Conservation (phyloP, 2,329 filamentous ascomycete genomes). For the Xylariaceae sp. region DNA sequence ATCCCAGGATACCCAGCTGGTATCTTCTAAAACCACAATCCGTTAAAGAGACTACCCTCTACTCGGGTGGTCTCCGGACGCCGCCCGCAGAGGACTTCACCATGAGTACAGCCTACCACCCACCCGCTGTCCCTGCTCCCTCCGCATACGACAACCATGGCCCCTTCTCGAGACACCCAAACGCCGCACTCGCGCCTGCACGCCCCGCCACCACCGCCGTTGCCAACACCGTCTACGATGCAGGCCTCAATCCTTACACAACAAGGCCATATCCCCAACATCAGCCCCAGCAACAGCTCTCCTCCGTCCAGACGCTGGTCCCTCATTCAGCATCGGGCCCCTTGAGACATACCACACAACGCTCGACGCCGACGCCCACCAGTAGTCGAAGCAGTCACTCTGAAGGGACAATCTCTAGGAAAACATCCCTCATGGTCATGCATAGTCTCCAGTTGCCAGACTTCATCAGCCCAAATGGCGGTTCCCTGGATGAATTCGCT, state of each 20-base stretch:
- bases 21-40: no score
- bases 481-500: constrained; percentile 76
- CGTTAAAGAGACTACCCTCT: constrained; percentile 24
- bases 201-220: constrained; percentile 30
- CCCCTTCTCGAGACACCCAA: constrained; percentile 37
- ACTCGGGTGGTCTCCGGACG: constrained; percentile 43
- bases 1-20: no score
- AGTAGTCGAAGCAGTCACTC: constrained; percentile 26
- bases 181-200: constrained; percentile 31
- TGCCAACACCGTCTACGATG: constrained; percentile 33
- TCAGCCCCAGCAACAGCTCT: constrained; percentile 30
- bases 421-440: constrained; percentile 45
- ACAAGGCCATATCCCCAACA: constrained; percentile 32
- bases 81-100: constrained; percentile 48
- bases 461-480: constrained; percentile 71
- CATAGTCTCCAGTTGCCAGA: constrained; percentile 68
- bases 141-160: constrained; percentile 44
- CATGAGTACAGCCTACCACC: constrained; percentile 51
- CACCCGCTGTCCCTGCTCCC: constrained; percentile 36
- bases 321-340: constrained; percentile 14
- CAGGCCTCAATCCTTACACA: constrained; percentile 21
- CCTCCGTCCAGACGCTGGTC: constrained; percentile 14
- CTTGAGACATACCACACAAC: constrained; percentile 34
- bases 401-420: constrained; percentile 32
- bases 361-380: constrained; percentile 37